Evolutionary conservation across 2,329 filamentous ascomycete genomes (phyloP).

Genomic region (Neurospora crassa): DNA sequence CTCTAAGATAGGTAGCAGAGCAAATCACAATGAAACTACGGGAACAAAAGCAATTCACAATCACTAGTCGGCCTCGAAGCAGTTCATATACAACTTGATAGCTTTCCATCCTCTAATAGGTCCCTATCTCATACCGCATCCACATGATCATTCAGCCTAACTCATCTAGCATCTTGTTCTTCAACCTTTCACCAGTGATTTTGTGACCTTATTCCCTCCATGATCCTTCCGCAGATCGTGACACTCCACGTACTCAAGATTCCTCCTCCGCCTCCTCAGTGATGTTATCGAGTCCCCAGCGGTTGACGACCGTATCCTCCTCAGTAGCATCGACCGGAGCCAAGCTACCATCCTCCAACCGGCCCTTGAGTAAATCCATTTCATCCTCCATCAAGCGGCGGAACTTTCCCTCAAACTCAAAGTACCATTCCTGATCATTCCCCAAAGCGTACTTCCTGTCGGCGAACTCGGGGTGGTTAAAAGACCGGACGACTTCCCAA

Average conservation of each 20-base stretch:
- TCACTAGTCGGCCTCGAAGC: neutral
- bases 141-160: neutral
- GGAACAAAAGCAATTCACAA: neutral
- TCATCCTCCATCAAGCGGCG: neutral
- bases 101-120: neutral
- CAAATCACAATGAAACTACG: neutral
- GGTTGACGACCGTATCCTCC: neutral
- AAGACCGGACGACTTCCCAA: neutral
- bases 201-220: neutral
- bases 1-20: neutral
- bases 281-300: fast-evolving
- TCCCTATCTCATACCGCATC: neutral
- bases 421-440: neutral
- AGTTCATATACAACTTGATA: neutral
- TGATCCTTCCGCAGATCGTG: fast-evolving
- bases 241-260: neutral
- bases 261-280: neutral
- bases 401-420: neutral
- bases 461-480: neutral
- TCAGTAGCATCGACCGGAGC: neutral
- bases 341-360: neutral
- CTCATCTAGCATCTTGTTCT: no score
- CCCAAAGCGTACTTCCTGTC: neutral
- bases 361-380: neutral
- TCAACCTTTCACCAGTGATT: fast-evolving